These are phyloP conservation scores for Xylaria sp. DNA, from an alignment of 2,329 filamentous ascomycete species.

Conservation along the genomic window DNA sequence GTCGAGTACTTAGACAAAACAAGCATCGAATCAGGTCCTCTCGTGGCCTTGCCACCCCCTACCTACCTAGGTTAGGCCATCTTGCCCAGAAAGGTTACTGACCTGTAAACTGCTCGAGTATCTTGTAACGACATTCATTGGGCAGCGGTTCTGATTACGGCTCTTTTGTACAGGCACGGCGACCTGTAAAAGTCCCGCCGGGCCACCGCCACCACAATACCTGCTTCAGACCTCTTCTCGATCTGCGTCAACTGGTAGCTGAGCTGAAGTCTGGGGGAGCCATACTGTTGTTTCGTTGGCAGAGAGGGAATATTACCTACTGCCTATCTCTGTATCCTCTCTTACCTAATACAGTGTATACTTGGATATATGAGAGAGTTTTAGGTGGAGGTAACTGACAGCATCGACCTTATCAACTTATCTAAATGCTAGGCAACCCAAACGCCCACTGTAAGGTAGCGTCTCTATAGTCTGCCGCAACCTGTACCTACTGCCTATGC, in stretches of 20 bases:
- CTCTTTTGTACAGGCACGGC: slow-evolving; percentile 1
- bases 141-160: slow-evolving; percentile 1
- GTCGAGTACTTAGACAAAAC: background rate
- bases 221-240: background rate
- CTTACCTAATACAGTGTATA: background rate
- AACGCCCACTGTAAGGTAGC: too few relatives aligned
- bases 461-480: too few relatives aligned
- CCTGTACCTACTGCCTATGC: too few relatives aligned
- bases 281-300: background rate
- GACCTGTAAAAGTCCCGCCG: background rate
- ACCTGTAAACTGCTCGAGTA: slow-evolving; percentile 6
- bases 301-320: background rate
- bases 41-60: slow-evolving; percentile 29
- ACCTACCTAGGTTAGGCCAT: background rate
- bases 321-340: background rate
- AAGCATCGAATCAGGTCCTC: slow-evolving; percentile 5
- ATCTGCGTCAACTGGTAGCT: slow-evolving; percentile 9
- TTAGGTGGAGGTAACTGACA: too few relatives aligned
- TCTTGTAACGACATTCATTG: slow-evolving; percentile 18
- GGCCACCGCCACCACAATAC: slow-evolving; percentile 9
- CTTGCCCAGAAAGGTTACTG: slow-evolving; percentile 5
- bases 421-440: too few relatives aligned
- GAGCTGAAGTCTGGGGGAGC: slow-evolving; percentile 18
- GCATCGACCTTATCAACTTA: too few relatives aligned
- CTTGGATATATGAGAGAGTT: background rate